Conservation (phyloP, 177 flowering plant genomes). For the Telopea speciosissima region DNA sequence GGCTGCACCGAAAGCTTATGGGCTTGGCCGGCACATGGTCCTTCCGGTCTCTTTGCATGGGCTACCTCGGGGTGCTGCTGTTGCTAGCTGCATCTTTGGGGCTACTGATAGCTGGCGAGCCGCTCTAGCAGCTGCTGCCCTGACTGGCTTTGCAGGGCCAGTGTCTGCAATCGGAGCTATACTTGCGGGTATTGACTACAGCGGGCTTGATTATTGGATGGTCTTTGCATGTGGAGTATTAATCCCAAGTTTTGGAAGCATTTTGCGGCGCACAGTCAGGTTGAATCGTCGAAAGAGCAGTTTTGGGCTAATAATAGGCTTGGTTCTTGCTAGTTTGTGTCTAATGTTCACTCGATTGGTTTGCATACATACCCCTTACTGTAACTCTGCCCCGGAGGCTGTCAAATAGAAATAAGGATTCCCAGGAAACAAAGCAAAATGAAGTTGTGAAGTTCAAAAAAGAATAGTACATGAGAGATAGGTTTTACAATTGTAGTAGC, state of each 20-base stretch:
- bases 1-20: slow-evolving; percentile 96
- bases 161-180: slow-evolving; percentile 81
- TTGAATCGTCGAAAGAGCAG: slow-evolving; percentile 49
- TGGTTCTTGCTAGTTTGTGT: slow-evolving; percentile 58
- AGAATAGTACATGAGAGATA: no score
- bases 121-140: slow-evolving; percentile 66
- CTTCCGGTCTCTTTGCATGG: slow-evolving; percentile 91
- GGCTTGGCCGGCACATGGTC: slow-evolving; percentile 87
- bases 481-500: no score
- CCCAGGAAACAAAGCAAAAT: no score
- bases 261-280: slow-evolving; percentile 47
- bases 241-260: slow-evolving; percentile 57
- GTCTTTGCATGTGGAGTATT: slow-evolving; percentile 86
- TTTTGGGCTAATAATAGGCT: slow-evolving; percentile 53
- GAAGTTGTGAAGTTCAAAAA: not conserved
- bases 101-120: slow-evolving; percentile 90
- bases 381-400: slow-evolving; percentile 97
- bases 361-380: slow-evolving; percentile 89
- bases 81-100: slow-evolving; percentile 82
- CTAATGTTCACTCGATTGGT: slow-evolving; percentile 70
- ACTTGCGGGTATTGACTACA: slow-evolving; percentile 80
- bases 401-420: slow-evolving; percentile 34
- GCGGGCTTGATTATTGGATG: slow-evolving; percentile 83
- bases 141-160: slow-evolving; percentile 77
- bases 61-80: slow-evolving; percentile 91